Evolutionary conservation across 176 grass and related monocot species (phyloP).

Genomic region (Puccinellia tenuiflora): DNA sequence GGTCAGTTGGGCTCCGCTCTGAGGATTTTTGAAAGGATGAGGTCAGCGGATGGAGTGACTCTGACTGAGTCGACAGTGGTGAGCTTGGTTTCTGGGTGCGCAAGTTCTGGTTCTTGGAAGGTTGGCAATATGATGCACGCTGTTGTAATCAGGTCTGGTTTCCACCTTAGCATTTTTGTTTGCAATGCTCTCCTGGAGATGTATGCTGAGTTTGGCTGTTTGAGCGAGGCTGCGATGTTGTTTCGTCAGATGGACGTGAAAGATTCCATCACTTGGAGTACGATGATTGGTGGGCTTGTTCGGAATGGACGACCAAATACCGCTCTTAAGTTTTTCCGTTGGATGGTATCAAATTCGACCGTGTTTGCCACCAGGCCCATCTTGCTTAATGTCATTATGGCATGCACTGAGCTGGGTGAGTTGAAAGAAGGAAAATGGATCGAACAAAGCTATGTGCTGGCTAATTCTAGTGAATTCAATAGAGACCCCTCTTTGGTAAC

Average conservation of each 20-base stretch:
- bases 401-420: conserved; percentile 53
- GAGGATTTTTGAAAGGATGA: conserved; percentile 37
- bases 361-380: conserved; percentile 35
- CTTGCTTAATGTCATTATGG: conserved; percentile 60
- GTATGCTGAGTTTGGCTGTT: conserved; percentile 35
- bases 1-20: conserved; percentile 32
- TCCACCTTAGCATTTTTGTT: conserved; percentile 26
- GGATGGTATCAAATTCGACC: conserved; percentile 21
- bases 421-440: conserved; percentile 58
- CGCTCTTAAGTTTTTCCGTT: conserved; percentile 48
- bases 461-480: conserved; percentile 21
- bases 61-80: conserved; percentile 48
- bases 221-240: conserved; percentile 32
- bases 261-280: conserved; percentile 70
- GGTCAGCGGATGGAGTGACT: background rate
- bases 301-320: conserved; percentile 25
- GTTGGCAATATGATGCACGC: conserved; percentile 24
- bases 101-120: background rate
- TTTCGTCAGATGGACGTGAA: conserved; percentile 48
- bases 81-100: conserved; percentile 46
- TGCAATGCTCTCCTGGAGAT: conserved; percentile 58
- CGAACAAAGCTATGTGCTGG: conserved; percentile 39
- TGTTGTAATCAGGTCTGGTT: conserved; percentile 36
- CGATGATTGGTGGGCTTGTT: conserved; percentile 55
- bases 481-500: conserved; percentile 50